Conservation (phyloP, 805 yeast species). For the Candida sanyiensis region DNA sequence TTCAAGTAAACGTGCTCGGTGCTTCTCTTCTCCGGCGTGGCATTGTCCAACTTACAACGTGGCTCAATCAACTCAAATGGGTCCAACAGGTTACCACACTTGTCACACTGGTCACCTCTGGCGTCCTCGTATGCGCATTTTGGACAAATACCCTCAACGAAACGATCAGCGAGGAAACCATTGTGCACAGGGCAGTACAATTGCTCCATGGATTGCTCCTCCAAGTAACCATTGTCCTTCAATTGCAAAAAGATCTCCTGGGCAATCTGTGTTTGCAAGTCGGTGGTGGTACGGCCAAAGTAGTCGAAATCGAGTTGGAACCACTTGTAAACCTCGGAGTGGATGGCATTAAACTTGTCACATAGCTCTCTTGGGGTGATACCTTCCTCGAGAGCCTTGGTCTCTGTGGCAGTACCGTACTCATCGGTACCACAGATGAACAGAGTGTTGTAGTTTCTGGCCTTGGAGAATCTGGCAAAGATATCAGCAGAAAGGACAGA, state of each 20-base stretch:
- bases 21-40: conserved; percentile 71
- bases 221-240: conserved; percentile 70
- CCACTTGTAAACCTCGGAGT: conserved; percentile 92
- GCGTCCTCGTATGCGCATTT: conserved; percentile 94
- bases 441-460: conserved; percentile 80
- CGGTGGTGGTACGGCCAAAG: conserved; percentile 95
- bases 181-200: conserved; percentile 86
- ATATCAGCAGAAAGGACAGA: conserved; percentile 93
- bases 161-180: conserved; percentile 92
- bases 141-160: conserved; percentile 96
- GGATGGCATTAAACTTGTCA: conserved; percentile 83
- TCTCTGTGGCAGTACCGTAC: conserved; percentile 99
- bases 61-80: conserved; percentile 94
- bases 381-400: conserved; percentile 92
- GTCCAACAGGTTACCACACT: conserved; percentile 83
- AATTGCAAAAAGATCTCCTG: conserved; percentile 84
- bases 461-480: conserved; percentile 82
- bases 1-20: conserved; percentile 84
- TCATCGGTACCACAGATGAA: conserved; percentile 97
- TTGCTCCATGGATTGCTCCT: conserved; percentile 85
- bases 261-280: conserved; percentile 86
- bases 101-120: conserved; percentile 98
- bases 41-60: conserved; percentile 86
- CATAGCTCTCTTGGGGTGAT: conserved; percentile 85
- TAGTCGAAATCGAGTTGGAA: conserved; percentile 90